Evolutionary conservation across 257 asterid species (phyloP).

Genomic region (Solanum sejunctum): DNA sequence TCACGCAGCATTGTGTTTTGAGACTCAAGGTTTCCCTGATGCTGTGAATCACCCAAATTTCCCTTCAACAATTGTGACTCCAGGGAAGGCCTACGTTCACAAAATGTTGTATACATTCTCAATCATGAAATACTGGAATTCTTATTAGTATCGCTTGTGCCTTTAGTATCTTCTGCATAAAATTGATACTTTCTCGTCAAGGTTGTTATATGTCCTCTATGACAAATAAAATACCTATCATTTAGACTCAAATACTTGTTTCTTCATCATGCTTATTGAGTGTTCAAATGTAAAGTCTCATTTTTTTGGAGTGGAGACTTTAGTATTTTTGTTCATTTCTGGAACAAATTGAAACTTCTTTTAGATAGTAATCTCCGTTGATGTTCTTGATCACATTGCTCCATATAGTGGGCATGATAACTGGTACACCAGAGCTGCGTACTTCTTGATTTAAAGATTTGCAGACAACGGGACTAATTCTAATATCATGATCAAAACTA

Average conservation of each 20-base stretch:
- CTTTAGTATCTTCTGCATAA: background rate
- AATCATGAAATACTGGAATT: background rate
- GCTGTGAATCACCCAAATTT: slow-evolving; percentile 13
- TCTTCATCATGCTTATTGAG: background rate
- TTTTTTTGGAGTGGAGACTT: background rate
- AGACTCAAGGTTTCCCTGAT: slow-evolving; percentile 10
- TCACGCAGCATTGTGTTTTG: slow-evolving; percentile 2
- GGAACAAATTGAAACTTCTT: background rate
- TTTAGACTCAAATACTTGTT: background rate
- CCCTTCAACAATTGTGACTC: background rate
- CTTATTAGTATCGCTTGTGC: background rate
- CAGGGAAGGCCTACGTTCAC: slow-evolving; percentile 1
- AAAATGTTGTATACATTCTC: background rate
- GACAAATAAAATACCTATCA: background rate
- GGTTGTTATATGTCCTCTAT: background rate
- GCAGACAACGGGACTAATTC: background rate
- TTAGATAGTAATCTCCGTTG: background rate
- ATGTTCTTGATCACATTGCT: background rate
- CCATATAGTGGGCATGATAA: background rate
- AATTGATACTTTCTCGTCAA: background rate
- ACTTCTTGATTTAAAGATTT: no score
- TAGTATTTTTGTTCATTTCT: background rate
- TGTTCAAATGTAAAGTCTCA: background rate
- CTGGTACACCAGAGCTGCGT: no score
- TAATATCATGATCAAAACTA: background rate